phyloP scores from a whole-genome alignment of 257 asterid genomes.

The Anisodus tanguticus region DNA sequence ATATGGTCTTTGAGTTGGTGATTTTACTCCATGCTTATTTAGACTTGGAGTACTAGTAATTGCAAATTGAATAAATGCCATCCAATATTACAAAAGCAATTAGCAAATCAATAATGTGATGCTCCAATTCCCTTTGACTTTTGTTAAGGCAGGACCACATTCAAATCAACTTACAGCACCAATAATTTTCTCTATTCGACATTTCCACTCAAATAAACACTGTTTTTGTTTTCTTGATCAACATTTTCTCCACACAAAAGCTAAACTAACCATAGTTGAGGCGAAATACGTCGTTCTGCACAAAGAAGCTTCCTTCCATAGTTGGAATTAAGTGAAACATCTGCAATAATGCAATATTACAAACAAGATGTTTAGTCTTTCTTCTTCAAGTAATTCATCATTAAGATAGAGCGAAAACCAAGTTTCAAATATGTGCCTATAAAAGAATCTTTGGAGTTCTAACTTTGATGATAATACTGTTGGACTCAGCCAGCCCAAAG shows the following conservation, averaged over 20 bases:
- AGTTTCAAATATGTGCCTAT: neutral
- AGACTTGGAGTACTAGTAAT: neutral
- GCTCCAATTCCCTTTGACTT: neutral
- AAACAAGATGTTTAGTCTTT: neutral
- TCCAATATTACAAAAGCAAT: neutral
- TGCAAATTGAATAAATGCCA: neutral
- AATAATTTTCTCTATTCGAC: neutral
- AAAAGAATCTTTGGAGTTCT: neutral
- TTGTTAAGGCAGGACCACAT: neutral
- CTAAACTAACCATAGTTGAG: conserved; percentile 50
- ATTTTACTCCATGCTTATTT: neutral
- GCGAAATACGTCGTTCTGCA: conserved; percentile 67
- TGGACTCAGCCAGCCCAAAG: neutral
- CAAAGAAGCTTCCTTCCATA: conserved; percentile 50
- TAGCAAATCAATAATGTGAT: neutral
- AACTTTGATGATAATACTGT: neutral
- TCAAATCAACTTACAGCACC: neutral
- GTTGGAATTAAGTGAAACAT: conserved; percentile 66
- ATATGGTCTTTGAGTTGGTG: neutral
- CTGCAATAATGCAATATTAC: conserved; percentile 40
- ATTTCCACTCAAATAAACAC: neutral
- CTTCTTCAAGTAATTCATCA: neutral
- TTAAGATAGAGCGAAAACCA: neutral
- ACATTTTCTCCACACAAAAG: neutral
- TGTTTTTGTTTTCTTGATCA: neutral